Evolutionary conservation across 2,329 filamentous ascomycete genomes (phyloP).

Genomic region (Colletotrichum australisinense): DNA sequence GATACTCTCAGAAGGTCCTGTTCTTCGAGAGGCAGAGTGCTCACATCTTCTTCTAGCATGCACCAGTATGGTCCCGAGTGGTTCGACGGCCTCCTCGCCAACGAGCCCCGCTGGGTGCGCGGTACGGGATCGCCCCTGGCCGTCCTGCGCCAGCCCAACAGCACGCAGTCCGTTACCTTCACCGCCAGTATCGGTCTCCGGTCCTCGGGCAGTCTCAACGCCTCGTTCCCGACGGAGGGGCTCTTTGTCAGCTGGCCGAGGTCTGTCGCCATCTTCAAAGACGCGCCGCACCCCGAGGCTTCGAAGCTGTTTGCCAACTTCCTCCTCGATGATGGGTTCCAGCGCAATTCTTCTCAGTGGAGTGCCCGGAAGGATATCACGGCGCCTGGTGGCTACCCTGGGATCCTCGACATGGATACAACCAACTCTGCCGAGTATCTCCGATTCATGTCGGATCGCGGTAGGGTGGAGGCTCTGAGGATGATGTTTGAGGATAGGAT

Average conservation of each 20-base stretch:
- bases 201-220: constrained; percentile 36
- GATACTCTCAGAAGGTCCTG: too few species aligned
- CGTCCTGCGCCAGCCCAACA: constrained; percentile 45
- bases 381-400: constrained; percentile 42
- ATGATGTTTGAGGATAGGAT: constrained; percentile 55
- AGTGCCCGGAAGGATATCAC: constrained; percentile 49
- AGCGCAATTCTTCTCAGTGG: constrained; percentile 37
- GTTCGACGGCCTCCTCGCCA: constrained; percentile 58
- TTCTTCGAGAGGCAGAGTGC: too few species aligned
- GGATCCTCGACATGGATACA: constrained; percentile 41
- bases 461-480: constrained; percentile 51
- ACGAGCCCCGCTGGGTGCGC: constrained; percentile 65
- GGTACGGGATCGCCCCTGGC: constrained; percentile 57
- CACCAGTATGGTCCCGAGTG: constrained; percentile 55
- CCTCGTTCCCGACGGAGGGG: constrained; percentile 48
- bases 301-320: constrained; percentile 63
- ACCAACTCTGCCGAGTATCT: constrained; percentile 52
- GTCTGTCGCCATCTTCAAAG: constrained; percentile 57
- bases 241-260: constrained; percentile 61
- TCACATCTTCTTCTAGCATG: constrained; percentile 40
- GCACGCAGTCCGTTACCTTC: constrained; percentile 47
- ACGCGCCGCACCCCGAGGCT: constrained; percentile 60
- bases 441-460: constrained; percentile 54
- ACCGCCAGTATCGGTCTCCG: constrained; percentile 40
- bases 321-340: constrained; percentile 41